These are phyloP conservation scores for Colletotrichum sp. DNA, from an alignment of 2,329 filamentous ascomycete species.

Conservation along the genomic window DNA sequence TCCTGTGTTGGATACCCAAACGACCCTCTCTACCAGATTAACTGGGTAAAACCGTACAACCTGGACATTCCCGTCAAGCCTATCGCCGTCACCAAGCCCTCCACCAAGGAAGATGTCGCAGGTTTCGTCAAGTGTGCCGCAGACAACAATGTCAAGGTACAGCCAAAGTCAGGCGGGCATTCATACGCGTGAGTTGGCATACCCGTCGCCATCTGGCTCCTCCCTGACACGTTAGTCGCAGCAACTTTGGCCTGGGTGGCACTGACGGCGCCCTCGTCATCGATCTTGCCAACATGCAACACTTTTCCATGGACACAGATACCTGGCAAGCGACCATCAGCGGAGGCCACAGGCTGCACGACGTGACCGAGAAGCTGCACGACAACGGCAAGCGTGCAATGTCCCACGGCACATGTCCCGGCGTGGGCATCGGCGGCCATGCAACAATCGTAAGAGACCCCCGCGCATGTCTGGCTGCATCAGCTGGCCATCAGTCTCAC, in stretches of 20 bases:
- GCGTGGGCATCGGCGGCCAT: slow-evolving; percentile 63
- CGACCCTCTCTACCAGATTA: slow-evolving; percentile 46
- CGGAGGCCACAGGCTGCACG: slow-evolving; percentile 54
- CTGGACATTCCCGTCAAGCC: slow-evolving; percentile 55
- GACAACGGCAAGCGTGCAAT: slow-evolving; percentile 59
- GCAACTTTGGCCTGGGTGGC: slow-evolving; percentile 52
- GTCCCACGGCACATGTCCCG: slow-evolving; percentile 63
- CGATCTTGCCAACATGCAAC: slow-evolving; percentile 57
- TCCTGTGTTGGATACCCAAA: slow-evolving; percentile 52
- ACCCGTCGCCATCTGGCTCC: not conserved
- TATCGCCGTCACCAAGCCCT: slow-evolving; percentile 59
- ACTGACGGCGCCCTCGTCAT: slow-evolving; percentile 55
- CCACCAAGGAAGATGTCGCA: slow-evolving; percentile 57
- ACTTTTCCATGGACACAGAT: slow-evolving; percentile 54
- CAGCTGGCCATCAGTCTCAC: not conserved
- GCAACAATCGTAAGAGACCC: slow-evolving; percentile 54
- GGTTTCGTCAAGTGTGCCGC: slow-evolving; percentile 62
- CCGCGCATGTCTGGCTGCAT: not conserved
- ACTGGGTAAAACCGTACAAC: slow-evolving; percentile 59
- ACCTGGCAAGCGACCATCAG: slow-evolving; percentile 62
- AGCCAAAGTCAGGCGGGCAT: slow-evolving; percentile 68
- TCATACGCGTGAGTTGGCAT: slow-evolving; percentile 57
- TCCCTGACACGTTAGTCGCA: slow-evolving; percentile 14
- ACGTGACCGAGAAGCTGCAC: slow-evolving; percentile 55
- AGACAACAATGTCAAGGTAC: slow-evolving; percentile 54